Evolutionary conservation across 1,284 basidiomycete genomes (phyloP).

Genomic region (Mycena sp.): DNA sequence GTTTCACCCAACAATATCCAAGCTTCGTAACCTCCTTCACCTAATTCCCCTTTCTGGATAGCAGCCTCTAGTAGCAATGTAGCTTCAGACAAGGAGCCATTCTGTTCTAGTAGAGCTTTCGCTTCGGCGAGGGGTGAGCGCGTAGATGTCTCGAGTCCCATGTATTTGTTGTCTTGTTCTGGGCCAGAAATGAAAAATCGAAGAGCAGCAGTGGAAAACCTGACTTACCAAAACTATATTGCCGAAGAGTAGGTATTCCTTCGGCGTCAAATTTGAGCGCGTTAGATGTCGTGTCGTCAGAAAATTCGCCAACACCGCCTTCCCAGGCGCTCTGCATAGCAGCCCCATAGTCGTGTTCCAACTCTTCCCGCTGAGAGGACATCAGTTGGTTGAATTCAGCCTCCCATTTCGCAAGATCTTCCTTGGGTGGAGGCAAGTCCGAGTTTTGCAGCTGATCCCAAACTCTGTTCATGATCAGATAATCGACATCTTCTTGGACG

Average conservation of each 20-base stretch:
- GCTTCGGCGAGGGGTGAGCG: constrained; percentile 74
- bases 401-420: constrained; percentile 88
- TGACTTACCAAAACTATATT: constrained; percentile 81
- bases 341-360: constrained; percentile 66
- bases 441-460: constrained; percentile 70
- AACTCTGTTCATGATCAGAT: constrained; percentile 50
- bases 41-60: constrained; percentile 81
- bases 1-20: constrained; percentile 96
- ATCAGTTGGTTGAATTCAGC: constrained; percentile 87
- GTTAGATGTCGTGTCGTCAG: constrained; percentile 48
- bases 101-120: constrained; percentile 78
- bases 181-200: constrained; percentile 7
- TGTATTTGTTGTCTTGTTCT: constrained; percentile 78
- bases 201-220: constrained; percentile 4
- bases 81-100: constrained; percentile 88
- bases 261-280: constrained; percentile 69
- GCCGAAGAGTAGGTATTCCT: constrained; percentile 75
- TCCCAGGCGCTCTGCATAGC: constrained; percentile 75
- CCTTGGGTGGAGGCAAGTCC: constrained; percentile 61
- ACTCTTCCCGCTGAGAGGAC: constrained; percentile 69
- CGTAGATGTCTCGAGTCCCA: constrained; percentile 58
- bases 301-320: constrained; percentile 55
- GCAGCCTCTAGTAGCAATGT: constrained; percentile 89
- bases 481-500: not conserved
- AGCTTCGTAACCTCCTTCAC: constrained; percentile 85